Percentiles rank a stretch among this genome's conserved stretches.
Conservation (phyloP, 2,329 filamentous ascomycete species). For the Anthostomella pinea region DNA sequence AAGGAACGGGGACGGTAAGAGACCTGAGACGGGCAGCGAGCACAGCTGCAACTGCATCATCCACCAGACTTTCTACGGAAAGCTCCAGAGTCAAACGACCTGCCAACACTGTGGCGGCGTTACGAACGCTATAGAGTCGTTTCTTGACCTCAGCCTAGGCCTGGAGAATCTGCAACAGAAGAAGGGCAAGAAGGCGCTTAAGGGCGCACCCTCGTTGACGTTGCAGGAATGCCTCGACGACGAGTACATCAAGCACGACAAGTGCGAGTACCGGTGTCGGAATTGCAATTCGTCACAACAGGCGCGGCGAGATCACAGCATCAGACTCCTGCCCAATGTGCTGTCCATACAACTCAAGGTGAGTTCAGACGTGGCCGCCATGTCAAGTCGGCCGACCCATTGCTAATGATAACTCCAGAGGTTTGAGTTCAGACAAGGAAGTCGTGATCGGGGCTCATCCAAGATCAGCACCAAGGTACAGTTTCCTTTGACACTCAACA, state of each 20-base stretch:
- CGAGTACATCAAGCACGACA: slow-evolving; percentile 83
- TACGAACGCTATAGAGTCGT: slow-evolving; percentile 80
- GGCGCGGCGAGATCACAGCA: slow-evolving; percentile 78
- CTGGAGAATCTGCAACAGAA: slow-evolving; percentile 74
- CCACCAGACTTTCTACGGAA: slow-evolving; percentile 91
- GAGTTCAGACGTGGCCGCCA: slow-evolving; percentile 20
- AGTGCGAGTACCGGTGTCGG: slow-evolving; percentile 84
- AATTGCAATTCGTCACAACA: slow-evolving; percentile 75
- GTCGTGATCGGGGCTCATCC: slow-evolving; percentile 66
- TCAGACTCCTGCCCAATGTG: slow-evolving; percentile 83
- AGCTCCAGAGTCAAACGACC: slow-evolving; percentile 84
- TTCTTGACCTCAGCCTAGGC: slow-evolving; percentile 86
- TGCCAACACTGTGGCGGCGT: slow-evolving; percentile 84
- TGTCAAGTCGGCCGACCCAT: neutral
- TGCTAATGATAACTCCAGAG: slow-evolving; percentile 36
- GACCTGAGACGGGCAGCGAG: slow-evolving; percentile 56
- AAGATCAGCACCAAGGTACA: slow-evolving; percentile 86
- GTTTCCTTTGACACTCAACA: slow-evolving; percentile 84
- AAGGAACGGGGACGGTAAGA: slow-evolving; percentile 70
- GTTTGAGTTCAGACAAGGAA: slow-evolving; percentile 70
- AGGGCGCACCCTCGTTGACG: slow-evolving; percentile 47
- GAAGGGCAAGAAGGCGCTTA: slow-evolving; percentile 52
- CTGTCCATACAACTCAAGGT: slow-evolving; percentile 92
- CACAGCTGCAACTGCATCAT: slow-evolving; percentile 83
- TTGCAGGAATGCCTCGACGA: slow-evolving; percentile 75